phyloP scores from a whole-genome alignment of 2,329 filamentous ascomycete species.

The Pseudohalonectria lignicola region DNA sequence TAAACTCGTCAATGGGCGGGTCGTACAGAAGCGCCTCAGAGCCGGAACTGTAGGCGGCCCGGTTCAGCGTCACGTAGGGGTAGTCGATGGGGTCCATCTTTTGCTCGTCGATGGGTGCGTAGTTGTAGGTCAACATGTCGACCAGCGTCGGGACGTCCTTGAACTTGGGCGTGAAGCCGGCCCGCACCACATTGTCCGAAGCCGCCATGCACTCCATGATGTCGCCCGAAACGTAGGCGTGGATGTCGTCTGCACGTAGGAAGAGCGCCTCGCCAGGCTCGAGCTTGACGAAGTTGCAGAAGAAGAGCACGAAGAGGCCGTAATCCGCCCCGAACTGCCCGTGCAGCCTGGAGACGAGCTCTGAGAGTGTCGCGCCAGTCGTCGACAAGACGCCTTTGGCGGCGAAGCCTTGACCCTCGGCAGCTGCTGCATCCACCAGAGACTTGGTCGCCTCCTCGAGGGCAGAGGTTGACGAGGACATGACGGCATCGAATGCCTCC shows the following conservation, averaged over 20 bases:
- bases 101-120: slow-evolving; percentile 87
- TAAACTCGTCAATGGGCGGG: slow-evolving; percentile 93
- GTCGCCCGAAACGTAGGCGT: slow-evolving; percentile 86
- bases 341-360: slow-evolving; percentile 68
- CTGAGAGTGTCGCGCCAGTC: slow-evolving; percentile 57
- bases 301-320: slow-evolving; percentile 90
- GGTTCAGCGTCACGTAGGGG: slow-evolving; percentile 74
- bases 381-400: slow-evolving; percentile 59
- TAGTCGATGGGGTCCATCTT: slow-evolving; percentile 85
- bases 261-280: slow-evolving; percentile 90
- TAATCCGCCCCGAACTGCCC: slow-evolving; percentile 81
- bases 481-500: slow-evolving; percentile 64
- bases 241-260: slow-evolving; percentile 91
- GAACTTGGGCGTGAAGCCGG: slow-evolving; percentile 96
- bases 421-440: slow-evolving; percentile 60
- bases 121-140: slow-evolving; percentile 87
- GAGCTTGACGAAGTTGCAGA: slow-evolving; percentile 89
- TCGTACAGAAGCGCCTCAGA: slow-evolving; percentile 73
- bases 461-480: slow-evolving; percentile 61
- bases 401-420: slow-evolving; percentile 63
- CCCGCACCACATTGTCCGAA: slow-evolving; percentile 96
- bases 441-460: slow-evolving; percentile 54
- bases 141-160: slow-evolving; percentile 89
- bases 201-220: slow-evolving; percentile 99
- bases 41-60: slow-evolving; percentile 66